Base-by-base conservation (phyloP, 441 rosid species). In the Manihot esculenta region DNA sequence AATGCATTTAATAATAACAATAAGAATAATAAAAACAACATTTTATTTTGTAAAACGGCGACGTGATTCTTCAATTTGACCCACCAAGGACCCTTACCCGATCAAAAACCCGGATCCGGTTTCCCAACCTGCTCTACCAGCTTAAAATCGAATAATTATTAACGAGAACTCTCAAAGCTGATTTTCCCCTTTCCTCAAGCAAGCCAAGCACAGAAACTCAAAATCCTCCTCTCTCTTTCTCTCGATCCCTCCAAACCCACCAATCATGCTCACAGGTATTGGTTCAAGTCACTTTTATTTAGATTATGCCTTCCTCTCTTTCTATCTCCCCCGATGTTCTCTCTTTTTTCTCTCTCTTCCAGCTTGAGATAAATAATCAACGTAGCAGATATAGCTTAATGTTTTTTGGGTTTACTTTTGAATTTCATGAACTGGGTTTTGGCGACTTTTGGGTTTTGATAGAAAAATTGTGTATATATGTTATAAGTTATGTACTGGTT, bases 231-330 rank as follows among this genome's bases (percentile, higher is more conserved):
- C 35, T 38, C 42, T 38, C 33, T 30, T 30, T 12, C 27, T 27
- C 69, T 67, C 51, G 62, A 77, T 48, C 42, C 26, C 62, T 66
- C 50, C 42, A 5, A 58, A 49, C 70, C 62, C 57, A 33, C 55
- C 83, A 55, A 72, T 53, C 85, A 85, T 87, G 92, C 72, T 82
- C 8, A 81, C 74, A 82, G 91, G 86, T 85, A 24, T 24, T 17
- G 56, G 10, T 64, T 23, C 27, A 3, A 21, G 17, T 58, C 53
- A n/a, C 35, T 9, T 10, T 53, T 17, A 48, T 45, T 62, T 21
- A 53, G 17, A 49, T 21, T 42, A 11, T 17, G 41, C 50, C 4
- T 30, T 15, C 20, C 53, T 11, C n/a, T 24, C 33, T 23, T 64
- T 21, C 14, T 50, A 13, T 24, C 58, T 10, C 11, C 20, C 54